Evolutionary conservation across 768 basidiomycete genomes (phyloP), one percentile per base, ranked within the genome.

Genomic region (Glaciozyma martinii): DNA sequence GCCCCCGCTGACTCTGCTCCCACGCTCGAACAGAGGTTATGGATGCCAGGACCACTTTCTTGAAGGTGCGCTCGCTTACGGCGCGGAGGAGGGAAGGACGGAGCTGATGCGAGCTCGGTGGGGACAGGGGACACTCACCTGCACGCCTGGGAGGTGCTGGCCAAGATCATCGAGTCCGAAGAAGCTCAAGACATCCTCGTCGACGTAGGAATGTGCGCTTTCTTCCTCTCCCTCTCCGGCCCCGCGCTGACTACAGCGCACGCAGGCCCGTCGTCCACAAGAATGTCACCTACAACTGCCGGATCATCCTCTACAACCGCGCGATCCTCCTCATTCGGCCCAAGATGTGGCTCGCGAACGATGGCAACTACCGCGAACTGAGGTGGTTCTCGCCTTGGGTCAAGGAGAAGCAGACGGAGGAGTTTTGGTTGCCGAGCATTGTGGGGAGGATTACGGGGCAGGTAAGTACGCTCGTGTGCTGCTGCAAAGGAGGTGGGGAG

Each of bases 291-390:
- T 98, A 97, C 79, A 99, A 99, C 74, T 95, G 91, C 76, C 86
- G 95, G 25, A 81, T 98, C 43, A 86, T 98, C 75, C 84, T 93
- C 50, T 83, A 90, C 74, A 81, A 92, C 77, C 81, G 84, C 61
- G 83, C 89, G 78, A 92, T 99, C 65, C 78, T 97, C 1, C 84
- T 97, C 67, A 98, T 99, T 68, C 85, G 95, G 29, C 95, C 95
- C 0, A 99, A 98, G 80, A 93, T 99, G 93, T 99, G 95, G 95
- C 81, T 99, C 53, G 95, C 95, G 2, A 98, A 98, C 74, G 91
- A 95, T 72, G 95, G 95, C 5, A 98, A 98, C 74, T 99, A 99
- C 76, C 87, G 95, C 71, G 80, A 81, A 77, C 79, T 87, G 72
- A 79, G 88, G 19, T 89, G 90, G 76, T 99, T 99, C 73, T 91